Conservation (phyloP, 2,329 filamentous ascomycete genomes). For the Dactylellina leptospora region DNA sequence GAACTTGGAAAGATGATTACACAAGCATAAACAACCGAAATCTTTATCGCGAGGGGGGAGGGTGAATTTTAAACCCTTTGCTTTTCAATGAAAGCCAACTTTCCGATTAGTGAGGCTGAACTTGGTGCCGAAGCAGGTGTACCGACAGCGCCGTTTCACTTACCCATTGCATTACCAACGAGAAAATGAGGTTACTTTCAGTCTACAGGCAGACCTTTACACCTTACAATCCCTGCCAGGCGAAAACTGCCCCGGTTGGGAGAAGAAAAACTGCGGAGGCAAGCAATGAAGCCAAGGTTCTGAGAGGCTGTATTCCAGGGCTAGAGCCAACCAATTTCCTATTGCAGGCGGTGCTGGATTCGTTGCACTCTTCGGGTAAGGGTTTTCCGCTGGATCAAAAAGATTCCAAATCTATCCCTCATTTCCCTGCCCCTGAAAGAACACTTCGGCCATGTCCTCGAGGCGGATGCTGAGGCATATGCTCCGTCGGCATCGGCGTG, state of each 20-base stretch:
- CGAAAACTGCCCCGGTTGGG: slow-evolving; percentile 27
- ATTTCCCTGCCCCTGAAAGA: slow-evolving; percentile 31
- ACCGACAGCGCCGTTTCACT: slow-evolving; percentile 37
- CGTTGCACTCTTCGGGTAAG: slow-evolving; percentile 42
- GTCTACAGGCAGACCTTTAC: slow-evolving; percentile 17
- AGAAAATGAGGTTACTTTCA: slow-evolving; percentile 23
- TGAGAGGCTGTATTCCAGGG: slow-evolving; percentile 7
- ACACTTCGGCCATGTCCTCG: neutral
- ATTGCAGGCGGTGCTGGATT: slow-evolving; percentile 32
- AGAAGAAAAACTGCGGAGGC: slow-evolving; percentile 15
- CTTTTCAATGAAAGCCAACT: slow-evolving; percentile 16
- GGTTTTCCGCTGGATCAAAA: slow-evolving; percentile 7
- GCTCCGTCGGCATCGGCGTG: no score
- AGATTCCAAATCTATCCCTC: slow-evolving; percentile 47
- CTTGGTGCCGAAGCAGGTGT: slow-evolving; percentile 3
- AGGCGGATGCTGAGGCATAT: slow-evolving; percentile 1
- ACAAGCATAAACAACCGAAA: neutral
- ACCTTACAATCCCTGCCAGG: neutral
- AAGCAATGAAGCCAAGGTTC: slow-evolving; percentile 19
- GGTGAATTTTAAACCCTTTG: slow-evolving; percentile 23
- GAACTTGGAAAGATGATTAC: neutral
- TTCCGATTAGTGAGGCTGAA: slow-evolving; percentile 19
- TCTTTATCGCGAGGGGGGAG: slow-evolving; percentile 3
- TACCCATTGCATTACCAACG: neutral
- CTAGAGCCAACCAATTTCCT: slow-evolving; percentile 38